Evolutionary conservation across 345 rosid genomes (phyloP).

Genomic region (Gossypium sturtianum): DNA sequence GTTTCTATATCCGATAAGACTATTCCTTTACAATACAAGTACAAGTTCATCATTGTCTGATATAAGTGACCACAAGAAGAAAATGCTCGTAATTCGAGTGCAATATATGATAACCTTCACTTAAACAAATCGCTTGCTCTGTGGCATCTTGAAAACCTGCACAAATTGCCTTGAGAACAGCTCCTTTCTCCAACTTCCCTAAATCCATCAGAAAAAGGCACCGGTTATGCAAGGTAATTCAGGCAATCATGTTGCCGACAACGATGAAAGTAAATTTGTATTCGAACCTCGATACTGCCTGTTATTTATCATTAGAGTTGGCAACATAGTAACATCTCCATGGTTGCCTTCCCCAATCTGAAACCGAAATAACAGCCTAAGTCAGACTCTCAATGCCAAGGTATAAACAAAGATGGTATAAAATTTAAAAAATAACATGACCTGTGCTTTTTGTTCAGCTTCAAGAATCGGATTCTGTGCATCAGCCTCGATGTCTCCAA

Average conservation of each 20-base stretch:
- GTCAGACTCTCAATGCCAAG: background rate
- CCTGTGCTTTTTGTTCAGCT: conserved; percentile 85
- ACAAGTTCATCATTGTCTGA: background rate
- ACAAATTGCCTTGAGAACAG: conserved; percentile 93
- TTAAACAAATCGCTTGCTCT: conserved; percentile 81
- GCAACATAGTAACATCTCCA: conserved; percentile 91
- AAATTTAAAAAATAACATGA: conserved; percentile 15
- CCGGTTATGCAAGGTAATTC: background rate
- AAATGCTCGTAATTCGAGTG: background rate
- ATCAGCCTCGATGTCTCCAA: conserved; percentile 72
- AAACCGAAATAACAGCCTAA: conserved; percentile 15
- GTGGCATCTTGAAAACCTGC: conserved; percentile 89
- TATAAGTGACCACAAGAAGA: background rate
- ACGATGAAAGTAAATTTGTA: background rate
- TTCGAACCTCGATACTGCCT: conserved; percentile 83
- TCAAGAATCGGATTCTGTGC: conserved; percentile 64
- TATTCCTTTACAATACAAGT: background rate
- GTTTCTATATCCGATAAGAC: conserved; percentile 61
- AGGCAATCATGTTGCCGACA: background rate
- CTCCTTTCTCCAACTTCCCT: conserved; percentile 85
- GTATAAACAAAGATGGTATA: background rate
- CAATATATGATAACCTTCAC: conserved; percentile 46
- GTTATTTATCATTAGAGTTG: conserved; percentile 89
- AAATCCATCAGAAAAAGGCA: conserved; percentile 10
- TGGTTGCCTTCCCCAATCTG: conserved; percentile 86